Conservation (phyloP, 495 filamentous ascomycete species). For the Cairneyella variabilis region DNA sequence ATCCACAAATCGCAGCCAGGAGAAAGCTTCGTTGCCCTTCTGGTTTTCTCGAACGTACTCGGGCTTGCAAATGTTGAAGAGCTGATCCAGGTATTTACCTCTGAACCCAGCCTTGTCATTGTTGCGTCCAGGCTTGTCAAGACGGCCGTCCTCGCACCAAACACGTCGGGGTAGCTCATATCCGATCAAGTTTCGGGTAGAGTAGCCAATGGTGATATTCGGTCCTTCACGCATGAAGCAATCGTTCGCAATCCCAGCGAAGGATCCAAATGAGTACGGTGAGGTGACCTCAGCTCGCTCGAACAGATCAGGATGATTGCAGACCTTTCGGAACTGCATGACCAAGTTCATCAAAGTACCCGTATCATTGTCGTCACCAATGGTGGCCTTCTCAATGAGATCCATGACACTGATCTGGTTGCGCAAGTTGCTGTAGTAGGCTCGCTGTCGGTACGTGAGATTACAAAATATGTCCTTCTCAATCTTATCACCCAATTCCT, state of each 20-base stretch:
- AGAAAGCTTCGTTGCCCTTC: conserved; percentile 63
- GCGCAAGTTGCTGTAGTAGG: conserved; percentile 82
- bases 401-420: conserved; percentile 99
- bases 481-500: conserved; percentile 97
- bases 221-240: conserved; percentile 88
- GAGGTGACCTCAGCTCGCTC: conserved; percentile 90
- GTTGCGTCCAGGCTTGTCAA: conserved; percentile 71
- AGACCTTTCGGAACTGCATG: conserved; percentile 99
- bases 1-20: conserved; percentile 87
- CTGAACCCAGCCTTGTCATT: conserved; percentile 75
- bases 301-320: conserved; percentile 96
- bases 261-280: conserved; percentile 75
- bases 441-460: conserved; percentile 94
- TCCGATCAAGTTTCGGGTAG: conserved; percentile 79
- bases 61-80: conserved; percentile 87
- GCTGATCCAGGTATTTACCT: conserved; percentile 64
- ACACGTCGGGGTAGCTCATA: conserved; percentile 78
- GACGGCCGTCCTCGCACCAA: conserved; percentile 67
- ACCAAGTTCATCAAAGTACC: conserved; percentile 98
- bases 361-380: conserved; percentile 91
- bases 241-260: conserved; percentile 90
- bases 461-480: conserved; percentile 96
- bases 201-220: conserved; percentile 78
- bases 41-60: conserved; percentile 65
- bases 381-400: conserved; percentile 91